phyloP scores from a whole-genome alignment of 2,329 filamentous ascomycete genomes.

The Ophiocordyceps robertsii region DNA sequence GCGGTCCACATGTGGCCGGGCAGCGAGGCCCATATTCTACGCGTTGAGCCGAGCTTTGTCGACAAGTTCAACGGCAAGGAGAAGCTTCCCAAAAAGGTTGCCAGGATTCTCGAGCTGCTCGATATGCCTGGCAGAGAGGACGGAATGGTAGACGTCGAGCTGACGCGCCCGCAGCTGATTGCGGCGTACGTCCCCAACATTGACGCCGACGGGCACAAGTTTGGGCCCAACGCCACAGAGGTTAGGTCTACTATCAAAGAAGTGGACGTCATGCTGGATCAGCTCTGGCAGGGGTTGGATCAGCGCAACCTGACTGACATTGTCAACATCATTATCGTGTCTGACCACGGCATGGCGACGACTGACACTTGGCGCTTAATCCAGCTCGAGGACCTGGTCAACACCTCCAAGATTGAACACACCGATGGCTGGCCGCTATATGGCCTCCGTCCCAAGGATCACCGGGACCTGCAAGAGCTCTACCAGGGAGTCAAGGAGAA shows the following conservation, averaged over 20 bases:
- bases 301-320: slow-evolving; percentile 74
- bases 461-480: slow-evolving; percentile 49
- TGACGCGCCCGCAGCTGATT: slow-evolving; percentile 74
- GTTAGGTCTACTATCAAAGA: slow-evolving; percentile 62
- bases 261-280: slow-evolving; percentile 74
- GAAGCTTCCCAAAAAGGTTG: slow-evolving; percentile 58
- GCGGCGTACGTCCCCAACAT: slow-evolving; percentile 92
- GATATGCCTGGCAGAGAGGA: slow-evolving; percentile 66
- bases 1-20: slow-evolving; percentile 99
- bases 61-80: slow-evolving; percentile 79
- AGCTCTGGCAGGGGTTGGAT: slow-evolving; percentile 63
- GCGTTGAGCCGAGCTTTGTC: slow-evolving; percentile 63
- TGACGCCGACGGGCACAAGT: slow-evolving; percentile 73
- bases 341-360: slow-evolving; percentile 96
- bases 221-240: slow-evolving; percentile 90
- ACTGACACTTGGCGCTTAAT: slow-evolving; percentile 69
- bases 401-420: slow-evolving; percentile 64
- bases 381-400: slow-evolving; percentile 81
- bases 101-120: slow-evolving; percentile 66
- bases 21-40: slow-evolving; percentile 72
- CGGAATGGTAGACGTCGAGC: slow-evolving; percentile 29
- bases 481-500: slow-evolving; percentile 48
- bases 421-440: slow-evolving; percentile 91
- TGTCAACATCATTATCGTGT: slow-evolving; percentile 92
- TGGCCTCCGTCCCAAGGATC: slow-evolving; percentile 68